Percentiles rank a stretch among this genome's conserved stretches.
Conservation (phyloP, 202 grass and related monocot species). For the Dendrocalamus latiflorus region DNA sequence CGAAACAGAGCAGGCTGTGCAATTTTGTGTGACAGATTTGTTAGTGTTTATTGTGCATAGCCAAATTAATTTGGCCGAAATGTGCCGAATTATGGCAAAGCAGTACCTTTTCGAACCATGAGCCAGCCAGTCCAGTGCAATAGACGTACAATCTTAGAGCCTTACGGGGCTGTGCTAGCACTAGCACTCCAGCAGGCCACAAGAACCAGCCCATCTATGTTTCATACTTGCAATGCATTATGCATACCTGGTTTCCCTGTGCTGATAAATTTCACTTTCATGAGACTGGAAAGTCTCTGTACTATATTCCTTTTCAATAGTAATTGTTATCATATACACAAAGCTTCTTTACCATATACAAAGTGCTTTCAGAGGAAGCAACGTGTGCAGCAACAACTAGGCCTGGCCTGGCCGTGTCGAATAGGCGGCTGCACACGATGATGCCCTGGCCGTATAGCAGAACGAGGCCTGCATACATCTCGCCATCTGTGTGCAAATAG, state of each 20-base stretch:
- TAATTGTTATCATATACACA: constrained; percentile 29
- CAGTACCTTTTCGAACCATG: background rate
- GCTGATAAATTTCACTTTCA: background rate
- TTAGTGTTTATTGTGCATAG: background rate
- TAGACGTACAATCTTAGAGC: background rate
- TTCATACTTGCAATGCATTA: background rate
- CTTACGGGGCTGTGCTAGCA: background rate
- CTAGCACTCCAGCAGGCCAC: background rate
- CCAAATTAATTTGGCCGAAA: background rate
- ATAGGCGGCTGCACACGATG: constrained; percentile 5
- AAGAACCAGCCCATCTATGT: background rate
- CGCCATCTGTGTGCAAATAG: constrained; percentile 13
- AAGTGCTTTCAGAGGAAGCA: constrained; percentile 29
- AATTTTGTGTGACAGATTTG: background rate
- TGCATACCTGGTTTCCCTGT: background rate
- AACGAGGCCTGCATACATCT: constrained; percentile 41
- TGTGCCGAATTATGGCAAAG: background rate
- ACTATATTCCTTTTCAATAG: constrained; percentile 22
- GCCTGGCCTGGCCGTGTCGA: background rate
- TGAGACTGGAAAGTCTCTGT: background rate
- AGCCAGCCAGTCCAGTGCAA: background rate
- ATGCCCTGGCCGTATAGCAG: constrained; percentile 39
- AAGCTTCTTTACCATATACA: constrained; percentile 44
- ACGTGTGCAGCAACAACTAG: constrained; percentile 8
- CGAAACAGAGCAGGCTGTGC: background rate